A percentile compares a stretch with the other conserved stretches of the same genome.
phyloP scores from a whole-genome alignment of 257 asterid species.

The Hygrophila difformis region DNA sequence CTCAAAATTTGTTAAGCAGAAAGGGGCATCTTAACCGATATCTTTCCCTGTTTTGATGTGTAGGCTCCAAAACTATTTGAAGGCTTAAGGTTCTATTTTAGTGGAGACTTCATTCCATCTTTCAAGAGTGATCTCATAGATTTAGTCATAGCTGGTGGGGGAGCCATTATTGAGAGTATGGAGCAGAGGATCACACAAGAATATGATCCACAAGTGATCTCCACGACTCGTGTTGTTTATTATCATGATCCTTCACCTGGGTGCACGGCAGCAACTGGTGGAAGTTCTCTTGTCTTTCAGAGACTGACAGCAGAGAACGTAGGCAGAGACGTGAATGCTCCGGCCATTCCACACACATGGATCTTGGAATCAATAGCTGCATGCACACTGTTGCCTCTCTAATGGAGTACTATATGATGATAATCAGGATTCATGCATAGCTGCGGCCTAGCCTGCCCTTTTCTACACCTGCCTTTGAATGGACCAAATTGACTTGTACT shows the following conservation, averaged over 20 bases:
- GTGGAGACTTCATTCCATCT: conserved; percentile 51
- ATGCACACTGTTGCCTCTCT: conserved; percentile 37
- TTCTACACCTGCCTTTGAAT: too few species aligned
- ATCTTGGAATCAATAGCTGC: conserved; percentile 85
- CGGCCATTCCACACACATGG: conserved; percentile 68
- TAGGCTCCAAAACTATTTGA: conserved; percentile 77
- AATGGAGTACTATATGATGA: too few species aligned
- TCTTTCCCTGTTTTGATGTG: conserved; percentile 1
- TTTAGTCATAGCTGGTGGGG: conserved; percentile 67
- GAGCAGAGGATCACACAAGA: conserved; percentile 26
- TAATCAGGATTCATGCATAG: too few species aligned
- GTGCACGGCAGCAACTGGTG: conserved; percentile 25
- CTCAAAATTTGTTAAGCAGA: too few species aligned
- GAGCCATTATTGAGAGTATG: conserved; percentile 28
- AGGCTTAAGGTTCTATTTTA: conserved; percentile 46
- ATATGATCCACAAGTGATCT: conserved; percentile 7
- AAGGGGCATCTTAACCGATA: too few species aligned
- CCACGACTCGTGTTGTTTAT: conserved; percentile 40
- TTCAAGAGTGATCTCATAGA: conserved; percentile 56
- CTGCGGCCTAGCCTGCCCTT: too few species aligned
- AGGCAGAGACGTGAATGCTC: conserved; percentile 27
- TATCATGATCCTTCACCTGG: conserved; percentile 33
- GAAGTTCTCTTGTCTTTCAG: conserved; percentile 16
- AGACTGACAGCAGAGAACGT: conserved; percentile 38
- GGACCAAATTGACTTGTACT: too few species aligned